A percentile compares a stretch with the other conserved stretches of the same genome.
Conservation (phyloP, 768 basidiomycete species). For the Amanita fuliginea region DNA sequence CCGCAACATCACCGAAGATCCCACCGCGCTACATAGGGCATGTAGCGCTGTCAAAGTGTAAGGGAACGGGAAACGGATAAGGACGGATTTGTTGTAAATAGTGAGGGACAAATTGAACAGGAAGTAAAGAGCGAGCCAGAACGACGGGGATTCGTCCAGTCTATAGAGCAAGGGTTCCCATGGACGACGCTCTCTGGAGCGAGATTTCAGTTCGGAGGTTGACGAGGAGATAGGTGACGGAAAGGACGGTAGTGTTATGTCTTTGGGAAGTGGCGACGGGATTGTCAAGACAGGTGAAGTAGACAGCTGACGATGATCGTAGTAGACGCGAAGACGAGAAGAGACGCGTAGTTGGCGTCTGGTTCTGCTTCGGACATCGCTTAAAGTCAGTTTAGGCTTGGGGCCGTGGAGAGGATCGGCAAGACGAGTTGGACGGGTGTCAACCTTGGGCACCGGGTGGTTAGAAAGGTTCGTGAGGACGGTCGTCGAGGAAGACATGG, state of each 20-base stretch:
- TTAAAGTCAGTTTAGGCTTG: neutral
- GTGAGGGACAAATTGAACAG: slow-evolving; percentile 85
- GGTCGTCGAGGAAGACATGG: slow-evolving; percentile 1
- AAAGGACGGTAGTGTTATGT: neutral
- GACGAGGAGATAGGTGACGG: neutral
- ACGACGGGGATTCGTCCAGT: slow-evolving; percentile 12
- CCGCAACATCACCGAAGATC: slow-evolving; percentile 58
- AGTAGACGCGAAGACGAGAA: neutral
- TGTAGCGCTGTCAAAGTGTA: slow-evolving; percentile 93
- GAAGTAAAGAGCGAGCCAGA: slow-evolving; percentile 81
- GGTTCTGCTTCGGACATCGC: neutral
- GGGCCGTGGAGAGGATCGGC: neutral
- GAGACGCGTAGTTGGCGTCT: neutral
- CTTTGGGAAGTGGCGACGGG: neutral
- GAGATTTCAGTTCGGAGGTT: neutral
- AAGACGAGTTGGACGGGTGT: neutral
- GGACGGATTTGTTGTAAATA: slow-evolving; percentile 89
- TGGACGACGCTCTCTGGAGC: neutral
- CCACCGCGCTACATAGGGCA: slow-evolving; percentile 75
- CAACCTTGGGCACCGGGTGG: neutral
- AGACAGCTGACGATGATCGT: neutral
- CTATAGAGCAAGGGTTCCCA: neutral
- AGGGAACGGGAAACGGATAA: slow-evolving; percentile 89
- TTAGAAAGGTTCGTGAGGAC: neutral
- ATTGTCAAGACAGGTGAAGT: neutral